Conservation (phyloP, 2,329 filamentous ascomycete genomes). For the Albifimbria verrucaria region DNA sequence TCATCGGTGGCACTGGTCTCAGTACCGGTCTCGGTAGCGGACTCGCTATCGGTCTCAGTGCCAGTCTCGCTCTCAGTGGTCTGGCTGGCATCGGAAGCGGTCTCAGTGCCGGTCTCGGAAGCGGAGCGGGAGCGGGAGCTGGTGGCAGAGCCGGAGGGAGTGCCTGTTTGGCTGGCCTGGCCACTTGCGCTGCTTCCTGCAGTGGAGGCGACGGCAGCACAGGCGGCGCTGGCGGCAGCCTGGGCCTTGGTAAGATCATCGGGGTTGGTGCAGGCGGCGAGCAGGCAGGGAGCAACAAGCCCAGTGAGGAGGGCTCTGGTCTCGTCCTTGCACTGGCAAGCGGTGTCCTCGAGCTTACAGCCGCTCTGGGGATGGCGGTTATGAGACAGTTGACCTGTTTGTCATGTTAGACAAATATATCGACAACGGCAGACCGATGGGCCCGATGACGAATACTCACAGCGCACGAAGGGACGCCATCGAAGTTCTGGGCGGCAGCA, state of each 20-base stretch:
- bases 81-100: too few species aligned
- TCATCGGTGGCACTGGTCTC: slow-evolving; percentile 2
- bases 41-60: not conserved
- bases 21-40: slow-evolving; percentile 1
- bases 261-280: slow-evolving; percentile 29
- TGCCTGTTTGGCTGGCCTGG: not conserved
- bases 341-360: slow-evolving; percentile 32
- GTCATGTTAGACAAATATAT: slow-evolving; percentile 1
- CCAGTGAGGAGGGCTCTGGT: slow-evolving; percentile 27
- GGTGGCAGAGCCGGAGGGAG: slow-evolving; percentile 3
- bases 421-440: not conserved
- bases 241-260: slow-evolving; percentile 28
- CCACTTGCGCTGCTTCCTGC: not conserved
- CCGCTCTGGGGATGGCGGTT: slow-evolving; percentile 30
- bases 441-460: slow-evolving; percentile 26
- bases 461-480: slow-evolving; percentile 34
- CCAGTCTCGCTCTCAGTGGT: not conserved
- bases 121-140: slow-evolving; percentile 1
- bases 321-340: slow-evolving; percentile 34
- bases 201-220: slow-evolving; percentile 17
- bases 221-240: slow-evolving; percentile 25
- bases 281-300: slow-evolving; percentile 27
- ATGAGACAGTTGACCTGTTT: slow-evolving; percentile 30
- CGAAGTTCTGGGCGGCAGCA: slow-evolving; percentile 35
- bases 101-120: not conserved